Base-by-base conservation (phyloP, 2,329 filamentous ascomycete species). In the Colletotrichum sp. region DNA sequence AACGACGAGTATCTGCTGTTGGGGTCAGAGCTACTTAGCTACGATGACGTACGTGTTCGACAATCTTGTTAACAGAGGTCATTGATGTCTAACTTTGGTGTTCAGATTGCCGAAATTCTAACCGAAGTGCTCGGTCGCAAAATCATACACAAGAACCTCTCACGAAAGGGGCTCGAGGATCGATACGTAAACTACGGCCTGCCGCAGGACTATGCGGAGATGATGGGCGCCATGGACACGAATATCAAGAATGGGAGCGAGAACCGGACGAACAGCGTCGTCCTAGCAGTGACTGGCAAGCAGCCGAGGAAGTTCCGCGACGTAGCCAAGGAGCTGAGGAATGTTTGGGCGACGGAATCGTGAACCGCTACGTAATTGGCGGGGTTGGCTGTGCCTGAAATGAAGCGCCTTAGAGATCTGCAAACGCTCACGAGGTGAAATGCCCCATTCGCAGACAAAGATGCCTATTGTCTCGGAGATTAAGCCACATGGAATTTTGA, bases 1-100 rank as follows among this genome's bases (percentile, higher is more conserved):
- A 88, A 89, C 74, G 84, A 81, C 1, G 86, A 89, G 36, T 83
- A 82, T 70, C 13, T 84, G 1, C 76, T 87, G 15, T 68, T 86
- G 3, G 85, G 86, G 1, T 81, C 84, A 1, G 84, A 87, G 75
- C 72, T 86, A 64, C 76, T 86, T 9, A 79, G 80, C 1, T 86
- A 86, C 66, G 76, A 74, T 12, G 82, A 85, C n/a, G 83, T 83
- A 64, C 64, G 80, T 63, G 5, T 15, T 21, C 3, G 9, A 7
- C 26, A 34, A 1, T 3, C 10, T 10, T 2, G 3, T 63, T 0
- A 7, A 12, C 39, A 49, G 18, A 49, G 39, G 39, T 6, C 39
- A 18, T 18, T 13, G 7, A 64, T 44, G 52, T 68, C 64, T 66
- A 24, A 70, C 24, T 5, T 13, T 32, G n/a, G 24, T 65, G 8